Base-by-base conservation (phyloP, 768 basidiomycete species). In the Tephrocybe sp. region DNA sequence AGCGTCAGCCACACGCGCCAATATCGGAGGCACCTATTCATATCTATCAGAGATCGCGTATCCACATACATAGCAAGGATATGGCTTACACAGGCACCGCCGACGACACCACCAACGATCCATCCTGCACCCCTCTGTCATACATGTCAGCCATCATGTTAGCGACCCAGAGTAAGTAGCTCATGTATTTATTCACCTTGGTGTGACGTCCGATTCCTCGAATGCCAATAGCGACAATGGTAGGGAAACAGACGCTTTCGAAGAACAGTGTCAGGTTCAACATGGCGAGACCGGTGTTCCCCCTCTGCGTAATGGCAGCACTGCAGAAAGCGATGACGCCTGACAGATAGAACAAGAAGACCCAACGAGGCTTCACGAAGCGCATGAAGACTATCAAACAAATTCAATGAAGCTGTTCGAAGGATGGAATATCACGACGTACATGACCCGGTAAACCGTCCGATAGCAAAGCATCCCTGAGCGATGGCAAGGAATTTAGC, bases 221-320 rank as follows among this genome's bases (percentile, higher is more conserved):
- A 37, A 69, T 66, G 1, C 66, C 67, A 6, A 69, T 47, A 0
- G 64, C 66, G 11, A 69, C 66, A 31, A 69, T 69, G 22, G 67
- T 69, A 2, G 67, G 67, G 65, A 69, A 69, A 24, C 63, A 64
- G 19, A 69, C 65, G 40, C 66, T 67, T 57, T 69, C 67, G 19
- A 69, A 69, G 55, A 67, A 69, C 9, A 69, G 47, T 1, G 66
- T 62, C n/a, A 66, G 37, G 40, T 55, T 64, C 18, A 69, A 49
- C 64, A 69, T 65, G 1, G 63, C 61, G 24, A 69, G 50, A 4
- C 67, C 66, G 3, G 48, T 54, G 49, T 64, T 66, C 15, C 62
- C 64, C 1, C 63, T 52, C 36, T 64, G 62, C 1, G 64, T 66
- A 42, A 67, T 66, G 22, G 59, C 57, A 15, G 65, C 66, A 15